phyloP scores from a whole-genome alignment of 257 asterid genomes.

The Craterostigma plantagineum region DNA sequence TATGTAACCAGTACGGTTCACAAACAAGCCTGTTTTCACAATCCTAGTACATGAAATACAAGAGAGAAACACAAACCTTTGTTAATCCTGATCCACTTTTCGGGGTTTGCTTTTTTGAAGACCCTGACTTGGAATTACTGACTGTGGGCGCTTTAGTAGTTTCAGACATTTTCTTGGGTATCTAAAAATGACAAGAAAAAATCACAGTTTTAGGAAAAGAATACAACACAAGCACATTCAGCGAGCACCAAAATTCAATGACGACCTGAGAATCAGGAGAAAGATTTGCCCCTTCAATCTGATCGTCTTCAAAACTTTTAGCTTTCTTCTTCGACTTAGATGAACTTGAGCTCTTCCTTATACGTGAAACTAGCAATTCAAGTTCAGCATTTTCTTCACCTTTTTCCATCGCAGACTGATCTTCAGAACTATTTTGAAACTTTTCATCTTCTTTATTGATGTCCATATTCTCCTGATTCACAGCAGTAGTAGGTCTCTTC shows the following conservation, averaged over 20 bases:
- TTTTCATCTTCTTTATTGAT: slow-evolving; percentile 16
- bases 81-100: slow-evolving; percentile 33
- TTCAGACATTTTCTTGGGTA: slow-evolving; percentile 26
- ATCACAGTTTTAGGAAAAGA: not conserved
- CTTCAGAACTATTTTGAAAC: slow-evolving; percentile 36
- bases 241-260: too few species aligned
- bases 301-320: slow-evolving; percentile 19
- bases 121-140: slow-evolving; percentile 16
- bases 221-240: slow-evolving; percentile 7
- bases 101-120: slow-evolving; percentile 39
- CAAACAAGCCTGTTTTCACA: too few species aligned
- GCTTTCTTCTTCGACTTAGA: slow-evolving; percentile 50
- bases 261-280: slow-evolving; percentile 40
- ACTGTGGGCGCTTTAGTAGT: not conserved
- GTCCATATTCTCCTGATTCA: slow-evolving; percentile 11
- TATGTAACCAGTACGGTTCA: too few species aligned
- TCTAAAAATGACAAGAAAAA: slow-evolving; percentile 19
- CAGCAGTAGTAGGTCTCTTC: slow-evolving; percentile 13
- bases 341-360: slow-evolving; percentile 28
- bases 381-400: slow-evolving; percentile 32
- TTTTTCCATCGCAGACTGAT: slow-evolving; percentile 20
- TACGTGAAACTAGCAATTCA: slow-evolving; percentile 28
- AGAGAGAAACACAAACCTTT: slow-evolving; percentile 31
- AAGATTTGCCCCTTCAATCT: slow-evolving; percentile 11
- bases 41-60: not conserved